A percentile compares a stretch with the other conserved stretches of the same genome.
These are phyloP conservation scores for Diplodia corticola DNA, from an alignment of 2,329 filamentous ascomycete species.

Conservation along the genomic window DNA sequence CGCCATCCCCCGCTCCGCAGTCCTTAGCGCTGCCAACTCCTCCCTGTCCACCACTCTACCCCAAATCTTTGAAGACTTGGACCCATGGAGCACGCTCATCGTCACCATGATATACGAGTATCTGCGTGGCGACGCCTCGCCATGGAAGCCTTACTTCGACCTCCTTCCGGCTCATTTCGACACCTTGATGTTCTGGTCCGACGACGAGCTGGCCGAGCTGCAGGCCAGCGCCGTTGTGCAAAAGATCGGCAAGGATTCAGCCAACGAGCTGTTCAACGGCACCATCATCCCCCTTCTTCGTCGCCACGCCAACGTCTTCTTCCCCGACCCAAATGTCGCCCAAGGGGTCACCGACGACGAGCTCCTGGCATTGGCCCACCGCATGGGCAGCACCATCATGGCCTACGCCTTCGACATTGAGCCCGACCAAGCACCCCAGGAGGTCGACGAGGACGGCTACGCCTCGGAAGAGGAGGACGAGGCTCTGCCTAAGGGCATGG, in stretches of 20 bases:
- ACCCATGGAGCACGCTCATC: constrained; percentile 62
- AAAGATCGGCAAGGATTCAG: constrained; percentile 73
- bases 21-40: constrained; percentile 74
- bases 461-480: constrained; percentile 50
- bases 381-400: constrained; percentile 88
- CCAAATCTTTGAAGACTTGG: constrained; percentile 35
- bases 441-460: constrained; percentile 58
- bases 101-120: constrained; percentile 79
- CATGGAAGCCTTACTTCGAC: constrained; percentile 76
- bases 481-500: constrained; percentile 73
- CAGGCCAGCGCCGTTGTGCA: constrained; percentile 74
- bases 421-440: constrained; percentile 47
- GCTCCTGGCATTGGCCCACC: constrained; percentile 64
- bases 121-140: constrained; percentile 59
- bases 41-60: constrained; percentile 59
- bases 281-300: constrained; percentile 56
- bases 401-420: constrained; percentile 87
- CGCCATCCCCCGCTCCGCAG: constrained; percentile 69
- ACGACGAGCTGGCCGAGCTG: constrained; percentile 67
- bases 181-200: constrained; percentile 87
- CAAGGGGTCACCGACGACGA: constrained; percentile 43
- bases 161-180: constrained; percentile 72
- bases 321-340: constrained; percentile 33
- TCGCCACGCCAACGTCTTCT: constrained; percentile 40
- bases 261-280: constrained; percentile 67